Evolutionary conservation across 441 rosid species (phyloP).

Genomic region (Sinapis alba): DNA sequence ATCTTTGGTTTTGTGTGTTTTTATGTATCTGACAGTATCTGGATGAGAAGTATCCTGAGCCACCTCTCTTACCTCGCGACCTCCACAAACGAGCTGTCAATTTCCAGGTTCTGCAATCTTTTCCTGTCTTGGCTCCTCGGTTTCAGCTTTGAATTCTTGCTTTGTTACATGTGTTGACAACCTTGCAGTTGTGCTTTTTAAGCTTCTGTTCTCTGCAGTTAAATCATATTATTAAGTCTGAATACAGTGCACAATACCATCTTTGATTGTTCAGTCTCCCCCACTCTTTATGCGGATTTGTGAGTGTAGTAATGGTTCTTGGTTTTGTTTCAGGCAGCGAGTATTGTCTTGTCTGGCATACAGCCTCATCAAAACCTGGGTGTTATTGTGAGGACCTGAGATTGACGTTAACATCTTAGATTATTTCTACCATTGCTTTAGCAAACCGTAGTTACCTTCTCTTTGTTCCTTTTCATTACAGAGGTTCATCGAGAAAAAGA

Average conservation of each 20-base stretch:
- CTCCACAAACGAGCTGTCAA: slow-evolving; percentile 62
- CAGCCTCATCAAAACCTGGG: slow-evolving; percentile 79
- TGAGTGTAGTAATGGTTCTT: background rate
- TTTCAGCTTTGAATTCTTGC: too few relatives aligned
- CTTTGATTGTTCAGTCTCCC: background rate
- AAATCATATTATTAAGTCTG: background rate
- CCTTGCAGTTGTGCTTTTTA: background rate
- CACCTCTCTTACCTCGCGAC: slow-evolving; percentile 68
- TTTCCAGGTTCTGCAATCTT: slow-evolving; percentile 45
- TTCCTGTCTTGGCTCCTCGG: background rate
- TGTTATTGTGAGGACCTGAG: slow-evolving; percentile 33
- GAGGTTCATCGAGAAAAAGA: slow-evolving; percentile 62
- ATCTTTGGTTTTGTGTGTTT: background rate
- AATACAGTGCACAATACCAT: background rate
- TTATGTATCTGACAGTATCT: slow-evolving; percentile 51
- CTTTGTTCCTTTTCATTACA: slow-evolving; percentile 19
- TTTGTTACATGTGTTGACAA: background rate
- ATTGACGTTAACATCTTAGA: slow-evolving; percentile 2
- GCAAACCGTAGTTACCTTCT: background rate
- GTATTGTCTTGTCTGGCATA: slow-evolving; percentile 72
- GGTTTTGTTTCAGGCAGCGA: slow-evolving; percentile 53
- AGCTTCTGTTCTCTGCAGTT: background rate
- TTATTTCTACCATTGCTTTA: background rate
- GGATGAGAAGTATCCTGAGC: slow-evolving; percentile 83
- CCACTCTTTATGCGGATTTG: background rate